Evolutionary conservation across 2,329 filamentous ascomycete species (phyloP).

Genomic region (Escovopsis sp.): DNA sequence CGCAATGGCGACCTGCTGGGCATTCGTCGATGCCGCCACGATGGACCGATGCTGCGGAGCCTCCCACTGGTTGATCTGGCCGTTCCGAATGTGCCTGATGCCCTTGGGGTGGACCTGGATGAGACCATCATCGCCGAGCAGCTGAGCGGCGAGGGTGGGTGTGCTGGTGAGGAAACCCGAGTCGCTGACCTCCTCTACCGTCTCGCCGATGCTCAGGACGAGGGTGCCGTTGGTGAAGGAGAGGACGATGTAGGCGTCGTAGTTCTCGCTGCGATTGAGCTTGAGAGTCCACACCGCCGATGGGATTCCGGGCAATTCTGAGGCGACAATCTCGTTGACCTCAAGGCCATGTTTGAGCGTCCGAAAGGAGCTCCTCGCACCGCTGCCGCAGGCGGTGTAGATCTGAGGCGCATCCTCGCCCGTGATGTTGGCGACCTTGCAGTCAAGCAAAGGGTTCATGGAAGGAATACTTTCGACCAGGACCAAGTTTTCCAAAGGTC

Average conservation of each 20-base stretch:
- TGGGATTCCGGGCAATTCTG: constrained; percentile 74
- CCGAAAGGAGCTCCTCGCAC: constrained; percentile 77
- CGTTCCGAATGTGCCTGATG: constrained; percentile 72
- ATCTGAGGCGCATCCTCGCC: constrained; percentile 94
- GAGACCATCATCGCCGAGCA: constrained; percentile 82
- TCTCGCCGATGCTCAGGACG: constrained; percentile 89
- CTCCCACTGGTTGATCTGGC: constrained; percentile 81
- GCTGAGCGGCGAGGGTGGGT: constrained; percentile 80
- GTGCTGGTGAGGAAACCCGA: constrained; percentile 83
- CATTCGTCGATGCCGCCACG: constrained; percentile 84
- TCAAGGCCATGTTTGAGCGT: constrained; percentile 86
- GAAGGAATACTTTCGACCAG: constrained; percentile 74
- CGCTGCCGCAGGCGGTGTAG: constrained; percentile 79
- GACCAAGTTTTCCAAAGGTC: constrained; percentile 65
- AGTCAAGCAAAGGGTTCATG: constrained; percentile 82
- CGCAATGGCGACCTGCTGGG: constrained; percentile 82
- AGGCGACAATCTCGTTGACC: constrained; percentile 91
- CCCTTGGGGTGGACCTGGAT: constrained; percentile 95
- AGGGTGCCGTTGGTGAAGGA: constrained; percentile 83
- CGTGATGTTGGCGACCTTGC: constrained; percentile 79
- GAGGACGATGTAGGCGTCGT: constrained; percentile 89
- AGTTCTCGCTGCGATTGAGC: constrained; percentile 63
- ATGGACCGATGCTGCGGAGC: constrained; percentile 89
- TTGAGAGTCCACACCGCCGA: constrained; percentile 94
- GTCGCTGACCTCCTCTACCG: constrained; percentile 87